Base-by-base conservation (phyloP, 2,329 filamentous ascomycete species). In the Allantophomopsis cytisporea region DNA sequence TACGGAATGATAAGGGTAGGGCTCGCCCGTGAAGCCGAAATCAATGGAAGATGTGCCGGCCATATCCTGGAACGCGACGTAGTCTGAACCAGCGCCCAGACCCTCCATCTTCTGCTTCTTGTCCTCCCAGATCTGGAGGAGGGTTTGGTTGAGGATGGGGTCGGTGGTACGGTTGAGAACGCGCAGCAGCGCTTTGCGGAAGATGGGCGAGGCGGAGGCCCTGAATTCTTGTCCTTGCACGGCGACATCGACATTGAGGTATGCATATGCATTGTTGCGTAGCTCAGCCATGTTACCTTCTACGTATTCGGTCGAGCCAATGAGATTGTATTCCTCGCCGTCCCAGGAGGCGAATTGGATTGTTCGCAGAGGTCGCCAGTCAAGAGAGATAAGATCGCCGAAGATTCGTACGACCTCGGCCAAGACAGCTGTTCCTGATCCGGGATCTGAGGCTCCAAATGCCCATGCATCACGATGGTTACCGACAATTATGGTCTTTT, bases 331-430 rank as follows among this genome's bases (percentile, higher is more conserved):
- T 59, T 89, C 86, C 49, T 81, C 81, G 4, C 76, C 91, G 57
- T 98, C 91, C 91, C 91, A 98, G 28, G 85, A 94, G 54, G 88
- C 87, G 58, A 98, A 96, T 57, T 94, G 83, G 47, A 98, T 94
- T 3, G 86, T 93, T n/a, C 91, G 80, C 13, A 94, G 67, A 1
- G 91, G 91, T 18, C 83, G 73, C 91, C 91, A 98, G 39, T 88
- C 89, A 41, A 77, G 73, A 13, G 68, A 60, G 16, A 79, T 68
- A 13, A 96, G 71, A 46, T 85, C 76, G 32, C 87, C 86, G 51
- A 98, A 84, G 37, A 94, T 77, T 35, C 83, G 78, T 16, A 83
- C 79, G 42, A 96, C 69, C 62, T 98, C 91, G 39, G 96, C 71
- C 70, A 98, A 81, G 32, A 96, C 71, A 5, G 89, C 89, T 0